Evolutionary conservation across 257 asterid species (phyloP).

Genomic region (Nicotiana benthamiana): DNA sequence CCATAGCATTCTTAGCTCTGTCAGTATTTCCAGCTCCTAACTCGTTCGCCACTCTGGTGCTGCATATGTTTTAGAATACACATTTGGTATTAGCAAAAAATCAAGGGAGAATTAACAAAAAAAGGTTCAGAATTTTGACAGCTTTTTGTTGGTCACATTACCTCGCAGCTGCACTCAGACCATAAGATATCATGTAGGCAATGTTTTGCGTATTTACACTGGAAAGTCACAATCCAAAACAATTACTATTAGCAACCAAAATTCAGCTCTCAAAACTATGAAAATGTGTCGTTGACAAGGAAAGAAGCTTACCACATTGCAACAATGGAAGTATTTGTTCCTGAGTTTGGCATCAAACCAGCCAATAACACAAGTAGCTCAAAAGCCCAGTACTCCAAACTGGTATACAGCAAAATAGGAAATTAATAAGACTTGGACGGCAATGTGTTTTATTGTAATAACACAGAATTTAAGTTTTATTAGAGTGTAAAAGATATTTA

Average conservation of each 20-base stretch:
- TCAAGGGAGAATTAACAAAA: no score
- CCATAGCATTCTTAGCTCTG: slow-evolving; percentile 61
- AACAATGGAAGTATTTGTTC: slow-evolving; percentile 55
- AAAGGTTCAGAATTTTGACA: neutral
- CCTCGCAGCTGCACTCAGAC: no score
- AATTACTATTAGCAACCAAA: neutral
- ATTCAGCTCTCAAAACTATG: neutral
- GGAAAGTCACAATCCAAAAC: neutral
- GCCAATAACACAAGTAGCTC: no score
- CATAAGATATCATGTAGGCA: no score
- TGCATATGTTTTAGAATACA: slow-evolving; percentile 22
- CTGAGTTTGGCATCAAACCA: no score
- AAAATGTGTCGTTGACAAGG: neutral
- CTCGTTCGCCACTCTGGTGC: slow-evolving; percentile 88
- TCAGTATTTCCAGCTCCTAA: slow-evolving; percentile 58
- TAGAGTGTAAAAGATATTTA: no score
- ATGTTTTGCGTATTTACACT: no score
- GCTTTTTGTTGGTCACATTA: neutral
- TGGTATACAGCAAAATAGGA: neutral
- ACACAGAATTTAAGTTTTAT: neutral
- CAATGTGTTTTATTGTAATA: neutral
- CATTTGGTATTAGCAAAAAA: neutral
- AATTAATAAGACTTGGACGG: neutral
- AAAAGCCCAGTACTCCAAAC: no score
- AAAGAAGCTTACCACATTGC: slow-evolving; percentile 65